Evolutionary conservation across 2,329 filamentous ascomycete genomes (phyloP), one percentile per base, ranked within the genome.

Genomic region (Ophiocordyceps polyrhachis-furcata): DNA sequence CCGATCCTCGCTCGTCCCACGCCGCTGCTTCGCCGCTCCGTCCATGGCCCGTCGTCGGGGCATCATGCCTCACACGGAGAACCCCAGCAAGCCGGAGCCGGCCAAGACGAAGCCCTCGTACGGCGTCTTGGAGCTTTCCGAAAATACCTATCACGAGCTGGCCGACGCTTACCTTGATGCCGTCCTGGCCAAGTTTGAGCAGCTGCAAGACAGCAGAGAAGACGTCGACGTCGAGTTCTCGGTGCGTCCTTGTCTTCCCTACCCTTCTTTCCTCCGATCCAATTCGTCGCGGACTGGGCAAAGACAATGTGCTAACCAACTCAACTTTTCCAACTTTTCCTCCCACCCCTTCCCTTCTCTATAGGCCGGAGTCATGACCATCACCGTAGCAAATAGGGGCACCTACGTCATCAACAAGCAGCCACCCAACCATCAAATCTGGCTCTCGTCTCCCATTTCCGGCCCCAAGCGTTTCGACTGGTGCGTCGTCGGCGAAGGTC

Each of bases 341-440:
- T 21, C 25, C 25, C 9, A 4, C 7, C 9, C 25, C 2, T 28
- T 28, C 25, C 25, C 4, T 15, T 4, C 12, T 15, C 12, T 15
- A 8, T 54, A 95, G 88, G 75, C 85, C 45, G 89, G 91, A 45
- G 87, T 96, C 46, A 71, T 96, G 53, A 87, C 79, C 50, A 70
- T 96, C 55, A 70, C 67, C 7, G 76, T 84, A 53, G 75, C 77
- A 1, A 67, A 71, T 13, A 68, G 76, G 43, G 87, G 88, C 49
- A 89, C 77, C 28, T 98, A 93, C 59, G 84, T 98, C 48, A 74
- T 98, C 65, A 98, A 98, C 74, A 98, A 98, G 64, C 91, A 98
- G 62, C 91, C 91, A 0, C 87, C 89, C 19, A 96, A 95, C 70
- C 91, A 87, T 69, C 91, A 83, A 60, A 94, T 98, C 58, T 98